Base-by-base conservation (phyloP, 1,284 basidiomycete species). In the Cryptococcus sp. region DNA sequence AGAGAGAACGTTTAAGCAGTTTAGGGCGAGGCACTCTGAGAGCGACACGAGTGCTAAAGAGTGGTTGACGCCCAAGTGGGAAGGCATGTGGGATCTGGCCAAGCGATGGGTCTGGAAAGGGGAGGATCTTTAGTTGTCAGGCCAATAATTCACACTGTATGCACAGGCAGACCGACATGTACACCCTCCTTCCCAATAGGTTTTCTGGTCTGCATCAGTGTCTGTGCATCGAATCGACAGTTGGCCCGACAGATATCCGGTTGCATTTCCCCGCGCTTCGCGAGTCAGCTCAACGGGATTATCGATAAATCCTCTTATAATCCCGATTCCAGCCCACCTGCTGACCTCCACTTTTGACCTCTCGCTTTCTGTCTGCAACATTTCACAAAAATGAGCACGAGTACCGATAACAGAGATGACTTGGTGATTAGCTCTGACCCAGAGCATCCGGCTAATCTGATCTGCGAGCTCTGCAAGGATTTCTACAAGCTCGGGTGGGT, bases 31-130 rank as follows among this genome's bases (percentile, higher is more conserved):
- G 75, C 86, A 83, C 54, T 91, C 87, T 60, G 90, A 91, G 45
- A 88, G 86, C 5, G 94, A 98, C 73, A 76, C 80, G 21, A 79
- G 83, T 44, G 94, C 90, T 7, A 89, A 89, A 75, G 91, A 96
- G 63, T 79, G 83, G 47, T 78, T 97, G 34, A 92, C 91, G 0
- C 78, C 82, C 53, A 89, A 85, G 77, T 75, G 91, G 73, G 84
- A 85, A 39, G 87, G 89, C 0, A 89, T 91, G 69, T 97, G 93
- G 93, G 94, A 97, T 72, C 82, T 90, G 70, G 86, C 91, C 31
- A 96, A 92, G 82, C 86, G 73, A 55, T 74, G 69, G 70, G 66
- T 70, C 16, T 74, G 70, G 66, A 57, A 66, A 28, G 75, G 71
- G 7, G 75, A 76, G 48, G 73, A 75, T 51, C 59, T 66, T 48